Evolutionary conservation across 176 grass and related monocot species (phyloP).

Genomic region (Oryza punctata): DNA sequence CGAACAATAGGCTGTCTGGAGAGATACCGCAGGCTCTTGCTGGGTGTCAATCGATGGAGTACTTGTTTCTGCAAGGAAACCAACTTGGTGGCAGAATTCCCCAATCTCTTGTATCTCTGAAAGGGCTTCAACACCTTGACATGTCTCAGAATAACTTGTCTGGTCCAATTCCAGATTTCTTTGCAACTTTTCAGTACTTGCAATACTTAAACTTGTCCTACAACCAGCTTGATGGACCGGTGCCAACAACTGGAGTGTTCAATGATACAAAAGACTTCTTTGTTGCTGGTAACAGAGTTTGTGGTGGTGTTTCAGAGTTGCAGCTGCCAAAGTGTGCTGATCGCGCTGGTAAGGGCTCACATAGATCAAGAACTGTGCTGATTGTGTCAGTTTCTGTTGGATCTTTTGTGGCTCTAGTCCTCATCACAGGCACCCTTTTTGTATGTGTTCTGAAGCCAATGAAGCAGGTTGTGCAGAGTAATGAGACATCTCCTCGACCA

Average conservation of each 20-base stretch:
- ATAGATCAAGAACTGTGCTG: background rate
- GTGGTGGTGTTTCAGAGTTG: conserved; percentile 39
- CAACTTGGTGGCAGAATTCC: too few relatives aligned
- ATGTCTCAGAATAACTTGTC: too few relatives aligned
- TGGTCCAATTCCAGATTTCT: too few relatives aligned
- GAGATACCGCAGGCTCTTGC: background rate
- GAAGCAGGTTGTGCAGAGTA: conserved; percentile 19
- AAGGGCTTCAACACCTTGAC: too few relatives aligned
- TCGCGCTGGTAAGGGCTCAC: background rate
- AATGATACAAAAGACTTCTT: too few relatives aligned
- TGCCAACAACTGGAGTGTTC: too few relatives aligned
- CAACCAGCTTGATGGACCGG: too few relatives aligned
- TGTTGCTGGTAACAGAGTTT: conserved; percentile 9
- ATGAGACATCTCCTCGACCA: background rate
- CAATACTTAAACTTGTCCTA: too few relatives aligned
- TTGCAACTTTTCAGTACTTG: too few relatives aligned
- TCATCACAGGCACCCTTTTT: background rate
- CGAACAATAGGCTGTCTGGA: conserved; percentile 25
- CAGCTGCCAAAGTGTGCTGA: conserved; percentile 18
- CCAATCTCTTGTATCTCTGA: too few relatives aligned
- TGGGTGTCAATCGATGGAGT: background rate
- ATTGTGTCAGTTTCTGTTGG: conserved; percentile 13
- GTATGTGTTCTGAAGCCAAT: background rate
- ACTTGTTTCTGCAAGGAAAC: too few relatives aligned
- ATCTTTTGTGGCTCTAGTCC: conserved; percentile 5